Percentiles rank a stretch among this genome's conserved stretches.
Conservation (phyloP, 2,329 filamentous ascomycete genomes). For the Talaromyces pinophilus region DNA sequence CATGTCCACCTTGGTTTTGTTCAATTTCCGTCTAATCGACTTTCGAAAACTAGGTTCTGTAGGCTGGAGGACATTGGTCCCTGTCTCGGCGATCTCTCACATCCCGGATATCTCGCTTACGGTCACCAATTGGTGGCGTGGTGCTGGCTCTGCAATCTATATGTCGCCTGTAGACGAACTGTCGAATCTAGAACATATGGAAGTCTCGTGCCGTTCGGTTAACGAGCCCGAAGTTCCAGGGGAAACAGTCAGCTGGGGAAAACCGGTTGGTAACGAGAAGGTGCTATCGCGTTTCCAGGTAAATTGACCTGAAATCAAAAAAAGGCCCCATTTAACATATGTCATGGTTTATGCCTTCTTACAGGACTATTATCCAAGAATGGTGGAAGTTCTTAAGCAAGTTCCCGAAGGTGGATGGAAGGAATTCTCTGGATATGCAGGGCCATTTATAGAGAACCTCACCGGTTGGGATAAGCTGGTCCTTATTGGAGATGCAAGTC, state of each 20-base stretch:
- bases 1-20: too few relatives aligned
- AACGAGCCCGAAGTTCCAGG: not conserved
- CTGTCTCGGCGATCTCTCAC: conserved; percentile 3
- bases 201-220: conserved; percentile 5
- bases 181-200: not conserved
- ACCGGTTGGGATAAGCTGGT: not conserved
- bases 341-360: too few relatives aligned
- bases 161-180: conserved; percentile 3
- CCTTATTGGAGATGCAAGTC: not conserved
- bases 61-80: conserved; percentile 4
- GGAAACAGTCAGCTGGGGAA: not conserved
- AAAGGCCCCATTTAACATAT: too few relatives aligned
- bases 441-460: not conserved
- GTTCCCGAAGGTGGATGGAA: not conserved
- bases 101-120: not conserved
- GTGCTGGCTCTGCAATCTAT: not conserved
- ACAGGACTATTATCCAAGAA: too few relatives aligned
- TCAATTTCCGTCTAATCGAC: too few relatives aligned
- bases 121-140: conserved; percentile 1
- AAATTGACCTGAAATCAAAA: too few relatives aligned
- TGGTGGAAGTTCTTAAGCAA: not conserved
- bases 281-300: not conserved
- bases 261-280: not conserved
- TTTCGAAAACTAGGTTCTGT: not conserved
- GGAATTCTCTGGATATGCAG: conserved; percentile 1